Base-by-base conservation (phyloP, 768 basidiomycete species). In the Agaricus sinodeliciosus region DNA sequence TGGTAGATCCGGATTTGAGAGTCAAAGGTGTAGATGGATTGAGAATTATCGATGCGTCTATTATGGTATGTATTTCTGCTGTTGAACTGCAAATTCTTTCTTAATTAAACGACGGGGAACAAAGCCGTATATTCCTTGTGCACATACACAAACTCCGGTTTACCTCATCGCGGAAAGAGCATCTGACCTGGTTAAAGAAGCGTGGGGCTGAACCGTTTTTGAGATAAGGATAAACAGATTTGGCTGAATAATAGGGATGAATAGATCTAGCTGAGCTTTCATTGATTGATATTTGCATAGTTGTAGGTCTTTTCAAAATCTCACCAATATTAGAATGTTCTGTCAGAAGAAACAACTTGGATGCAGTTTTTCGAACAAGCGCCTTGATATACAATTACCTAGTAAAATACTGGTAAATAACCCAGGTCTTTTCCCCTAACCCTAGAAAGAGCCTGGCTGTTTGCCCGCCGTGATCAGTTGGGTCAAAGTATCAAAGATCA, bases 11-110 rank as follows among this genome's bases (percentile, higher is more conserved):
- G 4, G 62, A 71, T 55, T 58, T 75, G 42, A 55, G 45, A 22
- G 68, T 74, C 4, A 72, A 74, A 51, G 64, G 65, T 0, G 60
- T 63, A 0, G 37, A 34, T 2, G 72, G 69, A 3, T 47, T 75
- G 48, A 62, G 72, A 6, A 57, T 75, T 25, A 67, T 75, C 12
- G 71, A 75, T 60, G 67, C 67, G 5, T 69, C 69, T 16, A 63
- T 64, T 50, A 53, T 68, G 54, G 71, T 69, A 48, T 55, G 66
- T 59, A 34, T 22, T 43, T n/a, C 25, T 39, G 9, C 9, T 25
- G 3, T 13, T 39, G 48, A 48, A 9, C 11, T 15, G 19, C 18
- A 25, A 37, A 3, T 22, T 22, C 13, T 12, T 34, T 39, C 13
- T 39, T 36, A 27, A 13, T 3, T 0, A 2, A 9, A 8, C 8